phyloP scores from a whole-genome alignment of 169 alveolate genomes.

The Prorocentrum cordatum region DNA sequence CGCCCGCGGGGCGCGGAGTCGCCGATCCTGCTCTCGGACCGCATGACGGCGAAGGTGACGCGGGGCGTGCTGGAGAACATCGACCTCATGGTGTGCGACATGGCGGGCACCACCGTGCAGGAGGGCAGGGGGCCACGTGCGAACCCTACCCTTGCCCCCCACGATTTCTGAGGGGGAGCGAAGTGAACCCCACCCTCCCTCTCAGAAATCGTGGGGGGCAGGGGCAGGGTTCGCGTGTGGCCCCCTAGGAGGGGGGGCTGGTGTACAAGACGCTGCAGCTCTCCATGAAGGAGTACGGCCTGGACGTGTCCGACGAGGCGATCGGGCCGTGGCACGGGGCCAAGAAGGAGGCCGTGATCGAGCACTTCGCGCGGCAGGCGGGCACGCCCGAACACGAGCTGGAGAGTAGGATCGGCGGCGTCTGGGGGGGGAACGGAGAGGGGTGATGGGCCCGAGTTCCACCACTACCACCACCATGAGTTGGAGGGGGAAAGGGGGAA shows the following conservation, averaged over 20 bases:
- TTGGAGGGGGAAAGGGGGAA: too few relatives aligned
- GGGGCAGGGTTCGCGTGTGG: not conserved
- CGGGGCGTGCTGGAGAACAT: constrained; percentile 21
- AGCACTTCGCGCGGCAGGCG: constrained; percentile 55
- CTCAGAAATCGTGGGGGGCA: not conserved
- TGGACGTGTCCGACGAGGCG: constrained; percentile 24
- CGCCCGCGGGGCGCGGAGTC: too few relatives aligned
- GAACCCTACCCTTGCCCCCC: not conserved
- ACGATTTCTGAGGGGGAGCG: not conserved
- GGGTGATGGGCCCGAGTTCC: too few relatives aligned
- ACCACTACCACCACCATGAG: too few relatives aligned
- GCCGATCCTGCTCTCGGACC: too few relatives aligned
- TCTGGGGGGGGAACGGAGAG: too few relatives aligned
- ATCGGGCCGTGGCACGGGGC: constrained; percentile 36
- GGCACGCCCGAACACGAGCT: not conserved
- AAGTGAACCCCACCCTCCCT: not conserved
- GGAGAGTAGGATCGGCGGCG: too few relatives aligned
- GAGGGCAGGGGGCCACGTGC: not conserved
- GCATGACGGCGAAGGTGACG: constrained; percentile 26
- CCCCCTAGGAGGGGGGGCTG: constrained; percentile 33
- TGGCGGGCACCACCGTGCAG: constrained; percentile 66
- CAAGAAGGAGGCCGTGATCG: constrained; percentile 56
- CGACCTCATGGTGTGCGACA: constrained; percentile 33
- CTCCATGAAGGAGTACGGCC: constrained; percentile 59
- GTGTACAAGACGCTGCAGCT: constrained; percentile 55